Evolutionary conservation across 2,329 filamentous ascomycete species (phyloP).

Genomic region (Cladosporium sp.): DNA sequence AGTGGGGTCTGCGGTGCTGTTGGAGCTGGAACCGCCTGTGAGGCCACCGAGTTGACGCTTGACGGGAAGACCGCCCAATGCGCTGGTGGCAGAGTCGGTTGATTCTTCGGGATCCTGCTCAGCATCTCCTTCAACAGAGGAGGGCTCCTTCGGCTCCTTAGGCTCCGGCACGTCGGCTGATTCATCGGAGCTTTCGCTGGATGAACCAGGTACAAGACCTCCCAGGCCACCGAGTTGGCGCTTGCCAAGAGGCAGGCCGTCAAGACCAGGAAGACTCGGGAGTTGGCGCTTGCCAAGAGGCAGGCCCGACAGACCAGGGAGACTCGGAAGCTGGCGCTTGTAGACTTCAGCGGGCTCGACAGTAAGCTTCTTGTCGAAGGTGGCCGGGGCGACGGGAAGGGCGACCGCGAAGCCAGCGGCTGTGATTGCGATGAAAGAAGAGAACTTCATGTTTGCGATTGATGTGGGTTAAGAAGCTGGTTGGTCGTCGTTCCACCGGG

Average conservation of each 20-base stretch:
- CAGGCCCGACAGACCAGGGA: too few relatives aligned
- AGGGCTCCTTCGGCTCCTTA: slow-evolving; percentile 2
- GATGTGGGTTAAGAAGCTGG: neutral
- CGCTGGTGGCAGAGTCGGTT: neutral
- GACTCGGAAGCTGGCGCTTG: neutral
- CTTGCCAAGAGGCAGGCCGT: neutral
- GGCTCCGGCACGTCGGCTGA: too few relatives aligned
- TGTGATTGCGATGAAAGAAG: neutral
- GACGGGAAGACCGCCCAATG: too few relatives aligned
- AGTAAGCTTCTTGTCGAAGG: neutral
- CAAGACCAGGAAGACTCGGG: neutral
- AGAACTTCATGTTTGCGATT: neutral
- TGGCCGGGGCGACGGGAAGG: neutral
- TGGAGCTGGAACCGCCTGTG: too few relatives aligned
- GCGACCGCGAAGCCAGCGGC: slow-evolving; percentile 6
- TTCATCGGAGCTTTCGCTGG: neutral
- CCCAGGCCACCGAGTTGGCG: neutral
- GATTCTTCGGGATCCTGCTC: neutral
- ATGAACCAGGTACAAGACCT: neutral
- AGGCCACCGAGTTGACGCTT: too few relatives aligned
- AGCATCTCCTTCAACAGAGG: too few relatives aligned
- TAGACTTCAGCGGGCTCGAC: neutral
- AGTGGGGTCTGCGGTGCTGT: too few relatives aligned
- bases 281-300: too few relatives aligned
- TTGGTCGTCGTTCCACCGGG: neutral